Percentiles rank a stretch among this genome's conserved stretches.
Conservation (phyloP, 768 basidiomycete genomes). For the Agrocybe praecox region DNA sequence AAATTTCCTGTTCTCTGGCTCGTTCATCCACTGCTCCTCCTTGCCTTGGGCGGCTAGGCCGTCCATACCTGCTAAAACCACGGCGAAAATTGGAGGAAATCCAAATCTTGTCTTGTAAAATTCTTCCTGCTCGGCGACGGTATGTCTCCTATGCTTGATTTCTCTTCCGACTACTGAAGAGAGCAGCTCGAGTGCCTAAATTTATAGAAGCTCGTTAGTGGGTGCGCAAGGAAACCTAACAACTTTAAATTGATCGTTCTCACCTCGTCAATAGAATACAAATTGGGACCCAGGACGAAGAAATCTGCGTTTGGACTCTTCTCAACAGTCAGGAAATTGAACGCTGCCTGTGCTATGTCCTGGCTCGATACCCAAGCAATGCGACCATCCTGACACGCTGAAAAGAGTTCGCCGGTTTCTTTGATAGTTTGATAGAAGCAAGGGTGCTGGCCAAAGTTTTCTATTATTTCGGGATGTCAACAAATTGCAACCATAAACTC, state of each 20-base stretch:
- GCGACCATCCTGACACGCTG: slow-evolving; percentile 16
- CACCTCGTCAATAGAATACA: slow-evolving; percentile 24
- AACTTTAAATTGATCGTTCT: not conserved
- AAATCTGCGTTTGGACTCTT: slow-evolving; percentile 7
- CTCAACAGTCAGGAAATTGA: slow-evolving; percentile 20
- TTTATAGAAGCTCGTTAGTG: too few relatives aligned
- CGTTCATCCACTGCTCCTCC: not conserved
- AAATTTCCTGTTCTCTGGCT: too few relatives aligned
- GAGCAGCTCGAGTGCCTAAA: slow-evolving; percentile 8
- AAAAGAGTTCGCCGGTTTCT: slow-evolving; percentile 8
- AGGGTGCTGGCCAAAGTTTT: not conserved
- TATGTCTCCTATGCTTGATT: slow-evolving; percentile 12
- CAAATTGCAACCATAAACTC: not conserved
- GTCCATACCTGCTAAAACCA: not conserved
- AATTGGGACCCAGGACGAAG: slow-evolving; percentile 27
- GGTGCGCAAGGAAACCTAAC: too few relatives aligned
- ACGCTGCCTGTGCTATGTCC: slow-evolving; percentile 28
- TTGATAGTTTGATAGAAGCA: not conserved
- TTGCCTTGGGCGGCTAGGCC: not conserved
- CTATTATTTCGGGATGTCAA: not conserved
- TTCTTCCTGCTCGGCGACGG: slow-evolving; percentile 1
- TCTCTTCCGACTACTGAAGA: slow-evolving; percentile 12
- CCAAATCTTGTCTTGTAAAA: not conserved
- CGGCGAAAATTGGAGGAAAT: not conserved
- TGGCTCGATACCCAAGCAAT: slow-evolving; percentile 25